A percentile compares a stretch with the other conserved stretches of the same genome.
phyloP scores from a whole-genome alignment of 805 yeast species.

The Nakazawaea pomicola region DNA sequence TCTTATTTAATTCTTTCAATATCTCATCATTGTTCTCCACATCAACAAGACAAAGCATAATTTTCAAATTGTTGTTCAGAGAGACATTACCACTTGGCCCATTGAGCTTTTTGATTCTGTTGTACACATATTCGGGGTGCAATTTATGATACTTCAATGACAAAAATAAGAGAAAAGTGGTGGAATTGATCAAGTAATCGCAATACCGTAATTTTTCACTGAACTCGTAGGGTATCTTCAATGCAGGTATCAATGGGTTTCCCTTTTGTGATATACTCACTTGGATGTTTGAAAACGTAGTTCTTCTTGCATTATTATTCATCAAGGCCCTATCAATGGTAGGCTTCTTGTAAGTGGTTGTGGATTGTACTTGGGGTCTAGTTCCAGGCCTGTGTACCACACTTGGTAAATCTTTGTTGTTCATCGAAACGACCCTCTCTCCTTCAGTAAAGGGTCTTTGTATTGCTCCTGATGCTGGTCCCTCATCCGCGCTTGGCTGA shows the following conservation, averaged over 20 bases:
- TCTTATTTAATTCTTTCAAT: slow-evolving; percentile 39
- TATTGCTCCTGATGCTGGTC: background rate
- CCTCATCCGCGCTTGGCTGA: slow-evolving; percentile 9
- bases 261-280: slow-evolving; percentile 68
- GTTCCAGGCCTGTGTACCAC: too few relatives aligned
- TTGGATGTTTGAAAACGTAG: slow-evolving; percentile 33
- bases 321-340: background rate
- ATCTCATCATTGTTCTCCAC: slow-evolving; percentile 51
- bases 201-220: slow-evolving; percentile 43
- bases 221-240: slow-evolving; percentile 52
- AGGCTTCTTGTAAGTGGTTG: slow-evolving; percentile 9
- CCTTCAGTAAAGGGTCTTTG: slow-evolving; percentile 12
- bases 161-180: slow-evolving; percentile 54
- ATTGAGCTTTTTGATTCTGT: slow-evolving; percentile 38
- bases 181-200: slow-evolving; percentile 61
- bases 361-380: background rate
- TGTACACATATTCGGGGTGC: slow-evolving; percentile 69
- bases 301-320: slow-evolving; percentile 11
- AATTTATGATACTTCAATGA: slow-evolving; percentile 70
- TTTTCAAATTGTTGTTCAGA: slow-evolving; percentile 38
- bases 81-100: slow-evolving; percentile 19
- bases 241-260: slow-evolving; percentile 56
- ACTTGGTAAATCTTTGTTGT: background rate
- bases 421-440: slow-evolving; percentile 5
- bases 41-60: slow-evolving; percentile 61